Evolutionary conservation across 768 basidiomycete genomes (phyloP).

Genomic region (Phaeolepiota aurea): DNA sequence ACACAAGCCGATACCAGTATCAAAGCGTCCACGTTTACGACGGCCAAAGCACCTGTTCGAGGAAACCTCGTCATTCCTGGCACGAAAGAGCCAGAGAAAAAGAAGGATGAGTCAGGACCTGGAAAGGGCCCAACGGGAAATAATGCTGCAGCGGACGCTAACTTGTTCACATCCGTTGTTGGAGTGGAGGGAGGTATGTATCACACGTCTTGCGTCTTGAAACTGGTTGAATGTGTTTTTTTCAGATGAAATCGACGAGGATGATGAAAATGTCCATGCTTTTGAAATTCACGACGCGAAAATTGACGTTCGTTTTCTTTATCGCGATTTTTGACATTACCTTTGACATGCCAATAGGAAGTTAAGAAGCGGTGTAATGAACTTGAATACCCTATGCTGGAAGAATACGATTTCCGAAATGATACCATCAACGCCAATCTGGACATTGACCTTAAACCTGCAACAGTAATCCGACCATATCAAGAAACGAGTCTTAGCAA

Average conservation of each 20-base stretch:
- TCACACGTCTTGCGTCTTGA: background rate
- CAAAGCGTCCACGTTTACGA: slow-evolving; percentile 70
- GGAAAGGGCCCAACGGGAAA: slow-evolving; percentile 18
- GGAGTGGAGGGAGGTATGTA: slow-evolving; percentile 76
- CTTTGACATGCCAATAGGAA: slow-evolving; percentile 40
- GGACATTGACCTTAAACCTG: slow-evolving; percentile 97
- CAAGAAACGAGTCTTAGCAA: slow-evolving; percentile 98
- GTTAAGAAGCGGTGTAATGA: slow-evolving; percentile 97
- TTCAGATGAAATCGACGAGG: slow-evolving; percentile 92
- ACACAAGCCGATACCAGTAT: slow-evolving; percentile 64
- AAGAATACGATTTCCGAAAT: slow-evolving; percentile 98
- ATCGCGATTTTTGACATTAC: background rate
- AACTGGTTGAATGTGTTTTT: slow-evolving; percentile 1
- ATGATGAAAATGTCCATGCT: slow-evolving; percentile 94
- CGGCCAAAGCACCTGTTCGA: slow-evolving; percentile 73
- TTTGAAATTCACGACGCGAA: slow-evolving; percentile 93
- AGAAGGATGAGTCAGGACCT: slow-evolving; percentile 35
- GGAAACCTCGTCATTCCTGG: slow-evolving; percentile 85
- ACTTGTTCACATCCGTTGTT: slow-evolving; percentile 93
- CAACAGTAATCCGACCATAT: slow-evolving; percentile 95
- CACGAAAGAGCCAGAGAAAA: slow-evolving; percentile 67
- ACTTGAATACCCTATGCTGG: slow-evolving; percentile 94
- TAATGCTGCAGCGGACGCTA: slow-evolving; percentile 44
- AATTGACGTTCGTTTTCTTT: slow-evolving; percentile 63
- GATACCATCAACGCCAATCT: slow-evolving; percentile 94